Evolutionary conservation across 2,329 filamentous ascomycete species (phyloP).

Genomic region (Colletotrichum tropicale): DNA sequence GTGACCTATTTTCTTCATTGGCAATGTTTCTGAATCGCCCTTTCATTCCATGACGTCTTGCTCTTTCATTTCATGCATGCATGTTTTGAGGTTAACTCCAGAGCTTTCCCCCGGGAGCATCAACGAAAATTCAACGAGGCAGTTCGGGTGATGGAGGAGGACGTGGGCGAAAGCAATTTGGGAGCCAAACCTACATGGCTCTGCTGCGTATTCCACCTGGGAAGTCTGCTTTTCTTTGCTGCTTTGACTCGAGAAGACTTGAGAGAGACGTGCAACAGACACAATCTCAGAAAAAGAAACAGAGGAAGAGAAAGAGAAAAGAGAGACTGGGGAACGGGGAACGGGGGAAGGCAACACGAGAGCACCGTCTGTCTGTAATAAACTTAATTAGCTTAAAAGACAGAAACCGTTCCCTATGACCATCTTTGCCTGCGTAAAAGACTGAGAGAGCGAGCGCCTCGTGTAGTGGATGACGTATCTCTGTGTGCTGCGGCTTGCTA

Average conservation of each 20-base stretch:
- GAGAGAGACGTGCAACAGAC: background rate
- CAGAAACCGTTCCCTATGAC: background rate
- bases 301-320: background rate
- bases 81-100: background rate
- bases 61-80: background rate
- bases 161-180: background rate
- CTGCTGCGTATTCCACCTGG: background rate
- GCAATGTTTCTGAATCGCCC: background rate
- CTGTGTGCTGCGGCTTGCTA: background rate
- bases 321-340: background rate
- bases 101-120: background rate
- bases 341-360: background rate
- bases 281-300: background rate
- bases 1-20: background rate
- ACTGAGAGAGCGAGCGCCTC: background rate
- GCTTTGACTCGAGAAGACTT: background rate
- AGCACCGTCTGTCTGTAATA: conserved; percentile 1
- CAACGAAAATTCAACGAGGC: background rate
- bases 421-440: background rate
- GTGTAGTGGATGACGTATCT: background rate
- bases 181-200: background rate
- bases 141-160: background rate
- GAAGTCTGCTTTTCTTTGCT: background rate
- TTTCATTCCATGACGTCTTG: background rate
- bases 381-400: conserved; percentile 1